Conservation (phyloP, 2,329 filamentous ascomycete species). For the Septoria petroselini region DNA sequence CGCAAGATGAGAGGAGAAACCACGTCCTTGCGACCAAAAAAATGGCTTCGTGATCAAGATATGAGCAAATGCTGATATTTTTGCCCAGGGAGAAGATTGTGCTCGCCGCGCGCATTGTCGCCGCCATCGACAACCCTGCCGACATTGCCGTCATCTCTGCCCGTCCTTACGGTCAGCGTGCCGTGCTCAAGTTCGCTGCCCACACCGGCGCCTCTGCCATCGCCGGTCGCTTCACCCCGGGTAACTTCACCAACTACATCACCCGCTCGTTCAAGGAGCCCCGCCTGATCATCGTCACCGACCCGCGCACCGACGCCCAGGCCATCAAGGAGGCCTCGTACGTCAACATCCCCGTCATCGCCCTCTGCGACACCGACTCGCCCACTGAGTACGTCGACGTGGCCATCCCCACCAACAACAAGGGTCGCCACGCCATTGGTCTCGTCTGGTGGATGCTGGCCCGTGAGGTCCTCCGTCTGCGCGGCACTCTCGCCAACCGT, state of each 20-base stretch:
- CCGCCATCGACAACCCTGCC: constrained; percentile 97
- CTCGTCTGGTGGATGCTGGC: constrained; percentile 99
- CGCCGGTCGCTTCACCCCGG: constrained; percentile 98
- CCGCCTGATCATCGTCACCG: constrained; percentile 98
- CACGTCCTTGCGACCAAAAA: background rate
- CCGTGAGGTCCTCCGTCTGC: constrained; percentile 98
- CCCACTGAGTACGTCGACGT: constrained; percentile 99
- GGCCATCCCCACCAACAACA: constrained; percentile 99
- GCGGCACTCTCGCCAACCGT: constrained; percentile 91
- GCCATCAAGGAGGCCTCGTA: constrained; percentile 99
- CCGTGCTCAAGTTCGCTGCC: constrained; percentile 98
- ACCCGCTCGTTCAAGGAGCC: constrained; percentile 99
- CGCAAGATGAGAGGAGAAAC: background rate
- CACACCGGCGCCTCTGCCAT: constrained; percentile 98
- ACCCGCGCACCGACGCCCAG: constrained; percentile 98
- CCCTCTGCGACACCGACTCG: constrained; percentile 97
- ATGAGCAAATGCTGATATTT: too few relatives aligned
- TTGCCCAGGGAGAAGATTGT: constrained; percentile 99
- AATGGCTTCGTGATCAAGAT: too few relatives aligned
- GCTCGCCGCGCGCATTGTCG: constrained; percentile 97
- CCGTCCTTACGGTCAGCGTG: constrained; percentile 98
- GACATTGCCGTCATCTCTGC: constrained; percentile 99
- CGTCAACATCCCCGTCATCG: constrained; percentile 99
- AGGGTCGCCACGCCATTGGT: constrained; percentile 98
- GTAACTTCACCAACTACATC: constrained; percentile 99